Base-by-base conservation (phyloP, 305 asterid species). In the Coffea humblotiana region DNA sequence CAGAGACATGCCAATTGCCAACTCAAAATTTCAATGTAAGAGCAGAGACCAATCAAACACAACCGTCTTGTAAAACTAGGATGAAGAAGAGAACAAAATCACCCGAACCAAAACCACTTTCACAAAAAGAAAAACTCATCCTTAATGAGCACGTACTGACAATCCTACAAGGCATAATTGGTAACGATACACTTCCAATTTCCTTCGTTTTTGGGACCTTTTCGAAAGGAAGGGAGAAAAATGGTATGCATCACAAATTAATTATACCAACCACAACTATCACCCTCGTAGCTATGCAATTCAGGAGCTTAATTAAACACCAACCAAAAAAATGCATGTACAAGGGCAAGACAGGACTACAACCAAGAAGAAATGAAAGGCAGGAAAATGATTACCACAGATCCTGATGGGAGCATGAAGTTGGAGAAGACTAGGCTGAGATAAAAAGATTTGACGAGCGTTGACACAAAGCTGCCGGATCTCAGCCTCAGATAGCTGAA, bases 391-490 rank as follows among this genome's bases (percentile, higher is more conserved):
- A 68, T 58, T 78, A 93, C 97, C 98, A 45, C 98, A 90, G 88
- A 92, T 92, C 92, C 86, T 89, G 86, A 93, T 76, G n/a, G 98
- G 98, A 74, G 98, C 97, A 12, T 63, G 89, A 71, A 93, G 80
- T 72, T 82, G 86, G 65, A 93, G 92, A 79, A 93, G 94, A 83
- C 75, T 90, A 78, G 97, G 94, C 79, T 92, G 92, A 78, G 97
- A 89, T n/a, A 92, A 90, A 77, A 92, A 88, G 71, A 90, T 87
- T 82, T 92, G 98, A 47, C 97, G 90, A 45, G 94, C 95, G 84
- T 89, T 90, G 86, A 92, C 91, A 86, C 97, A 92, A 80, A 93
- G 94, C 90, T 88, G 97, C 27, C 97, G 94, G 90, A 93, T 92
- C 95, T 93, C 98, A 13, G 89, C 90, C 85, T 93, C 98, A 19